Conservation (phyloP, 202 grass and related monocot genomes). For the Zizania palustris region DNA sequence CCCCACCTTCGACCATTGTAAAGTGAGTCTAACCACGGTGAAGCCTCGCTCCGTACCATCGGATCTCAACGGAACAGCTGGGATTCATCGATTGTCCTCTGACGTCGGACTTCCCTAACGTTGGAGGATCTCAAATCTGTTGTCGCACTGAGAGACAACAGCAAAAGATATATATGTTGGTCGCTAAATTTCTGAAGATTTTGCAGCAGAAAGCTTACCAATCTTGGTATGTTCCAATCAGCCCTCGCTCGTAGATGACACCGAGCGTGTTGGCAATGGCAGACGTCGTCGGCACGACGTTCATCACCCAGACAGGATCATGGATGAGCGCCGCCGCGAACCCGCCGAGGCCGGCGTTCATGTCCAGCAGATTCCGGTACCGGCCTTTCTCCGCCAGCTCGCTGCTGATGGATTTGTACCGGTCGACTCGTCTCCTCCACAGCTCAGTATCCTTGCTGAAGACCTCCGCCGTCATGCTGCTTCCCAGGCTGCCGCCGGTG, state of each 20-base stretch:
- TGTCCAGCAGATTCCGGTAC: slow-evolving; percentile 48
- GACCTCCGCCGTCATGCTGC: slow-evolving; percentile 16
- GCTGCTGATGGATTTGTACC: slow-evolving; percentile 31
- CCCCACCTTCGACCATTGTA: too few relatives aligned
- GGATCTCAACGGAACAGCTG: too few relatives aligned
- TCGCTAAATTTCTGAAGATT: not conserved
- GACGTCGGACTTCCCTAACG: too few relatives aligned
- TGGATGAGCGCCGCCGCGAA: slow-evolving; percentile 32
- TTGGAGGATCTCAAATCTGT: too few relatives aligned
- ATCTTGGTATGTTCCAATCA: slow-evolving; percentile 54
- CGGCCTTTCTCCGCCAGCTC: slow-evolving; percentile 25
- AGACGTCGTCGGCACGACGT: slow-evolving; percentile 28
- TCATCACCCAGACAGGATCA: slow-evolving; percentile 52
- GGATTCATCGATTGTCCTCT: too few relatives aligned
- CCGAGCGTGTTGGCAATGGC: slow-evolving; percentile 36
- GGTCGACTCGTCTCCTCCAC: slow-evolving; percentile 34
- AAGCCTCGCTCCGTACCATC: too few relatives aligned
- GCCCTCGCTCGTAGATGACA: slow-evolving; percentile 48
- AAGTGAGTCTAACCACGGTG: too few relatives aligned
- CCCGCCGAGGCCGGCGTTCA: slow-evolving; percentile 42
- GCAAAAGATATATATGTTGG: too few relatives aligned
- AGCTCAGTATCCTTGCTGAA: slow-evolving; percentile 41
- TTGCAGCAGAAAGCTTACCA: slow-evolving; percentile 28
- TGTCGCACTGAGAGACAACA: too few relatives aligned
- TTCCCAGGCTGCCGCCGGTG: slow-evolving; percentile 11